These are phyloP conservation scores for Nakataea oryzae DNA, from an alignment of 2,329 filamentous ascomycete genomes.

Conservation along the genomic window DNA sequence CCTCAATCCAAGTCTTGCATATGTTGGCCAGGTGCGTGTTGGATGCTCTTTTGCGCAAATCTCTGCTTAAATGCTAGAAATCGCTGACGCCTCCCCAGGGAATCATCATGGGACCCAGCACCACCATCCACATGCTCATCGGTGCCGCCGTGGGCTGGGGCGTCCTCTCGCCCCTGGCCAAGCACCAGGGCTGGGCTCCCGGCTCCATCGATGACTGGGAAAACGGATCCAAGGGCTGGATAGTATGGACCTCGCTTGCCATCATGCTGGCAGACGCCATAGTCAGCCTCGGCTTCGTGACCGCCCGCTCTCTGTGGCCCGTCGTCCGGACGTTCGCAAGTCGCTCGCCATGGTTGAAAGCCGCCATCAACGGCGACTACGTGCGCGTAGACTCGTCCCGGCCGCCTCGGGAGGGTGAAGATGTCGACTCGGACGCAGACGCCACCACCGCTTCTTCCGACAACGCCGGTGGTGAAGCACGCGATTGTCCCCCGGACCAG, in stretches of 20 bases:
- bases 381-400: neutral
- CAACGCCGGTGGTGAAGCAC: conserved; percentile 29
- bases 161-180: conserved; percentile 79
- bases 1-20: conserved; percentile 91
- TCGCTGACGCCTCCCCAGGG: too few species aligned
- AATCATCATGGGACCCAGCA: conserved; percentile 96
- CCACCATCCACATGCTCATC: conserved; percentile 89
- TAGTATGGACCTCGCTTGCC: conserved; percentile 89
- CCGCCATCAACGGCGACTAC: neutral
- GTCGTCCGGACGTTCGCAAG: neutral
- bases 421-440: neutral
- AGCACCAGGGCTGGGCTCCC: conserved; percentile 77
- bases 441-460: neutral
- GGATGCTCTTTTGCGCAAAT: too few species aligned
- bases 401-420: neutral
- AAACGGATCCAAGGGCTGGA: conserved; percentile 92
- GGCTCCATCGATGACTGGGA: conserved; percentile 84
- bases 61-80: too few species aligned
- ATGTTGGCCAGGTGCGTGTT: conserved; percentile 95
- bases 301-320: conserved; percentile 32
- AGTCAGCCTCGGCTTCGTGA: conserved; percentile 73
- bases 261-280: conserved; percentile 96
- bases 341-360: neutral
- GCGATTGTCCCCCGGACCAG: conserved; percentile 77
- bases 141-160: conserved; percentile 88